Percentiles rank a stretch among this genome's conserved stretches.
Evolutionary conservation across 768 basidiomycete genomes (phyloP).

Genomic region (Suillus discolor): DNA sequence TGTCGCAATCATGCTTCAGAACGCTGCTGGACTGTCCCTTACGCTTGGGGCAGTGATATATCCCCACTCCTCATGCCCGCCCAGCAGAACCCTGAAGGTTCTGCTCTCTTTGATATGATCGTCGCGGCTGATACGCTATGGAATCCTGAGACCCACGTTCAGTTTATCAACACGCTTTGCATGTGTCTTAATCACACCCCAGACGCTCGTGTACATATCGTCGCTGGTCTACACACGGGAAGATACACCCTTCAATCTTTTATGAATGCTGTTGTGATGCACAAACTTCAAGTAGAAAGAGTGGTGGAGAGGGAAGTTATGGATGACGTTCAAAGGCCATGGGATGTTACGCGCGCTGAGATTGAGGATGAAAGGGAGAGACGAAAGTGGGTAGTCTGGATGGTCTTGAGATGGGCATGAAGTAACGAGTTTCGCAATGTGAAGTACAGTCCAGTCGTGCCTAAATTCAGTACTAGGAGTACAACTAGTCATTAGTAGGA

Average conservation of each 20-base stretch:
- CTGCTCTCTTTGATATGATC: constrained; percentile 58
- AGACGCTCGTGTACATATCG: constrained; percentile 58
- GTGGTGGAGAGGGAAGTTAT: constrained; percentile 50
- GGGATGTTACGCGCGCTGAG: constrained; percentile 54
- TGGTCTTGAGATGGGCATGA: constrained; percentile 53
- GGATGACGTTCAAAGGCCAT: constrained; percentile 42
- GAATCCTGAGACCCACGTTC: constrained; percentile 62
- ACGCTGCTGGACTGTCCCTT: constrained; percentile 56
- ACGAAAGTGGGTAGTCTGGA: constrained; percentile 74
- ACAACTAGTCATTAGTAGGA: background rate
- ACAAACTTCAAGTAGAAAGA: constrained; percentile 49
- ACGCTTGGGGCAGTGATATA: constrained; percentile 66
- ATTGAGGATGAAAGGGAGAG: constrained; percentile 68
- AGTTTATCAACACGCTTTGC: constrained; percentile 56
- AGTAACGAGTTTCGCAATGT: background rate
- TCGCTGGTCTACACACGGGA: constrained; percentile 78
- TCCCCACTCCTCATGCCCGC: constrained; percentile 16
- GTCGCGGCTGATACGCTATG: constrained; percentile 79
- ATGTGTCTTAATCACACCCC: constrained; percentile 45
- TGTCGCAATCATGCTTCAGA: constrained; percentile 46
- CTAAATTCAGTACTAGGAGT: background rate
- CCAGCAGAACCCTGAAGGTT: constrained; percentile 9
- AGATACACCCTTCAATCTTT: constrained; percentile 71
- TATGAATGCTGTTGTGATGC: constrained; percentile 38
- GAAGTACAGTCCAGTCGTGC: background rate